A percentile compares a stretch with the other conserved stretches of the same genome.
These are phyloP conservation scores for Pichia sp. DNA, from an alignment of 1,139 yeast species.

Conservation along the genomic window DNA sequence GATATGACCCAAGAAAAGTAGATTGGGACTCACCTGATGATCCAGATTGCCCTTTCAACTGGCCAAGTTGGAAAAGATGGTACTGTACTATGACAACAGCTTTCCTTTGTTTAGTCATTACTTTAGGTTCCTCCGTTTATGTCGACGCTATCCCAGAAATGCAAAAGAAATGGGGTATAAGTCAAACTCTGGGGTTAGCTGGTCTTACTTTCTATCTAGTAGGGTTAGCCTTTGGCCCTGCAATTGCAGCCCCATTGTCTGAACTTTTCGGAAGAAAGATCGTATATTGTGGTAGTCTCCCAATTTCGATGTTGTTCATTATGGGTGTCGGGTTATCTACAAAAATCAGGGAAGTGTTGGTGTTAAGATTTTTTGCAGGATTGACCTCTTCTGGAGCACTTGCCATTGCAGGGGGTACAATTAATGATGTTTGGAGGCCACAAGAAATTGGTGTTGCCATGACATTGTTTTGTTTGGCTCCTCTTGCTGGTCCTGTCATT, in stretches of 20 bases:
- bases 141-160: slow-evolving; percentile 59
- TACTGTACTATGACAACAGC: slow-evolving; percentile 59
- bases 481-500: slow-evolving; percentile 74
- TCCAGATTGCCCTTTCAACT: slow-evolving; percentile 59
- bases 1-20: slow-evolving; percentile 40
- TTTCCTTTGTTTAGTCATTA: slow-evolving; percentile 57
- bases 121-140: slow-evolving; percentile 67
- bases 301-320: slow-evolving; percentile 65
- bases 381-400: slow-evolving; percentile 79
- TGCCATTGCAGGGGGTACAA: slow-evolving; percentile 83
- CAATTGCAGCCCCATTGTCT: slow-evolving; percentile 71
- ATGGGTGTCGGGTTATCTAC: slow-evolving; percentile 70
- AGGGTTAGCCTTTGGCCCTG: slow-evolving; percentile 71
- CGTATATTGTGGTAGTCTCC: slow-evolving; percentile 56
- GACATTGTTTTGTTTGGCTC: slow-evolving; percentile 65
- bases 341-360: slow-evolving; percentile 55
- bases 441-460: slow-evolving; percentile 63
- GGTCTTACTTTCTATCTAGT: slow-evolving; percentile 68
- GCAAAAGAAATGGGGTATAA: slow-evolving; percentile 41
- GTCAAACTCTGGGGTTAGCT: slow-evolving; percentile 55
- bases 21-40: slow-evolving; percentile 64
- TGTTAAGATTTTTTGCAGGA: slow-evolving; percentile 76
- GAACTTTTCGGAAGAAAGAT: slow-evolving; percentile 70
- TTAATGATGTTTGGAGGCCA: slow-evolving; percentile 71
- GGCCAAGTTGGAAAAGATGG: slow-evolving; percentile 65